These are phyloP conservation scores for Paramecium biaurelia DNA, from an alignment of 73 alveolate species.

Conservation along the genomic window DNA sequence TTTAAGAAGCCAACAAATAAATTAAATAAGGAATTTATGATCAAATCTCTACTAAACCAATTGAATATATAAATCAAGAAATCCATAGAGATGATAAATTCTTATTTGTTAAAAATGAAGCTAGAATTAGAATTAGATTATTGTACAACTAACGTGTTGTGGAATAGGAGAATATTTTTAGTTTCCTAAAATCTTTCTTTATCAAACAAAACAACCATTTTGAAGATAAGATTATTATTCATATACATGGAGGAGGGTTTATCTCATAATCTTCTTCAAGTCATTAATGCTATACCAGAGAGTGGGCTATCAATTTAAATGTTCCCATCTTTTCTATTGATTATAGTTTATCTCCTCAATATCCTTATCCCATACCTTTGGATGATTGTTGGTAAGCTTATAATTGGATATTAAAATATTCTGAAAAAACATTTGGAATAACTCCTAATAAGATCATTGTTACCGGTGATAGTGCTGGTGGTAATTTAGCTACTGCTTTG, in stretches of 20 bases:
- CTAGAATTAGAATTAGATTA: constrained; percentile 20
- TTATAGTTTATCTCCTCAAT: constrained; percentile 80
- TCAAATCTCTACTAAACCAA: background rate
- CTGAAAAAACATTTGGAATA: constrained; percentile 67
- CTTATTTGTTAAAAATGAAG: background rate
- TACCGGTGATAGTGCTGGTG: constrained; percentile 66
- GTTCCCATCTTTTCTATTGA: constrained; percentile 83
- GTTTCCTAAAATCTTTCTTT: constrained; percentile 22
- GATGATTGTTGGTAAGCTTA: constrained; percentile 90
- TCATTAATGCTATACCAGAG: constrained; percentile 80
- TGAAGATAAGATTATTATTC: constrained; percentile 67
- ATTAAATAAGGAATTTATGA: background rate
- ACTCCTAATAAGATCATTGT: constrained; percentile 82
- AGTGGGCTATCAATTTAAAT: constrained; percentile 71
- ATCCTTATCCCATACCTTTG: constrained; percentile 82
- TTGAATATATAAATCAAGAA: constrained; percentile 12
- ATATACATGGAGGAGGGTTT: constrained; percentile 96
- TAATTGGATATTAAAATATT: constrained; percentile 77
- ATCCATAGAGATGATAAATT: background rate
- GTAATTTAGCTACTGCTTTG: constrained; percentile 70
- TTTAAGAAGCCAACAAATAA: background rate
- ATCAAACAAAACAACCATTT: background rate
- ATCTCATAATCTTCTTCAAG: constrained; percentile 73
- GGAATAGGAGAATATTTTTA: background rate
- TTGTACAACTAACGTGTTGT: constrained; percentile 20